Conservation (phyloP, 768 basidiomycete species). For the Tylopilus intermedius region DNA sequence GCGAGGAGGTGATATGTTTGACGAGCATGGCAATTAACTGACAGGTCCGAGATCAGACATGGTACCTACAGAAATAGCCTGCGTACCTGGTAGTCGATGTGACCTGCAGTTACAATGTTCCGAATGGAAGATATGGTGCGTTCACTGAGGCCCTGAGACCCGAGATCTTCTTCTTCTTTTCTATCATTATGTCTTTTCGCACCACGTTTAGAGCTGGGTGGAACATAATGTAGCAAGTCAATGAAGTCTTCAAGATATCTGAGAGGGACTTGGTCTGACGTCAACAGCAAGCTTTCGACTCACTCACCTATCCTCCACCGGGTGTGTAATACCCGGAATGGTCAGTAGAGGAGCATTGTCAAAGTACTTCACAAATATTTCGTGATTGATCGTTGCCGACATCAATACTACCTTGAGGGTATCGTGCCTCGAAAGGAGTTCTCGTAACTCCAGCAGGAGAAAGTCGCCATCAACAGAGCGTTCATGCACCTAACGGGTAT, state of each 20-base stretch:
- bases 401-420: conserved; percentile 80
- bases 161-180: conserved; percentile 44
- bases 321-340: conserved; percentile 80
- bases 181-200: conserved; percentile 30
- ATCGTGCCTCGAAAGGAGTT: conserved; percentile 59
- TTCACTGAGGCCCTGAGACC: conserved; percentile 50
- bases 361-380: conserved; percentile 81
- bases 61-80: neutral
- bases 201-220: conserved; percentile 36
- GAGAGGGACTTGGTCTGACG: conserved; percentile 3
- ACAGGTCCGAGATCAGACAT: neutral
- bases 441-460: conserved; percentile 76
- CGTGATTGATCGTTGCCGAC: conserved; percentile 93
- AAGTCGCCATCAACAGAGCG: conserved; percentile 90
- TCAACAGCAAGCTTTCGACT: neutral
- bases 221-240: conserved; percentile 50
- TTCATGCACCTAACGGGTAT: conserved; percentile 68
- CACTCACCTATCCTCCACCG: conserved; percentile 67
- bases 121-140: conserved; percentile 50
- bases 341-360: conserved; percentile 70
- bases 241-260: conserved; percentile 85
- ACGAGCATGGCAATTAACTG: conserved; percentile 68
- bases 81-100: conserved; percentile 68
- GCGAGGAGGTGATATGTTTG: conserved; percentile 51
- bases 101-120: conserved; percentile 53